Evolutionary conservation across 1,139 yeast genomes (phyloP).

Genomic region (Debaryomyces fabryi): DNA sequence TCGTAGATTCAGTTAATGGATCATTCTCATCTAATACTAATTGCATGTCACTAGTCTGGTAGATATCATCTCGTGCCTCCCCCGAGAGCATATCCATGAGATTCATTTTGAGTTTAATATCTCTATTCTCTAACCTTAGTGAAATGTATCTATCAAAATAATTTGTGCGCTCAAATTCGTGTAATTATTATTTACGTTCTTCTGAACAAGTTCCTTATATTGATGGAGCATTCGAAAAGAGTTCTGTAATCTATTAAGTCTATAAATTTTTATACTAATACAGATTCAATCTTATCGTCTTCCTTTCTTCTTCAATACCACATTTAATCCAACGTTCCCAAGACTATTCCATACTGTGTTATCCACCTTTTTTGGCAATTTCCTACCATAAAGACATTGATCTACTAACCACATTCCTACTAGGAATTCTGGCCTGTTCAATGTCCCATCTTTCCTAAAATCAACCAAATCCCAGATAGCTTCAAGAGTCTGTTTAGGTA

Average conservation of each 20-base stretch:
- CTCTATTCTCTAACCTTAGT: background rate
- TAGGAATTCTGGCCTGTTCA: conserved; percentile 78
- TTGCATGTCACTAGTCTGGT: conserved; percentile 11
- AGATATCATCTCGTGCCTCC: conserved; percentile 21
- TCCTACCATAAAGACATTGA: conserved; percentile 92
- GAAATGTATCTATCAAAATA: background rate
- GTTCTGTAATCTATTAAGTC: conserved; percentile 3
- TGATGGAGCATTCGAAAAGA: background rate
- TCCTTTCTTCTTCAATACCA: conserved; percentile 40
- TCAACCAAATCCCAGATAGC: conserved; percentile 85
- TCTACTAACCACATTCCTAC: conserved; percentile 97
- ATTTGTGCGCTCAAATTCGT: conserved; percentile 3
- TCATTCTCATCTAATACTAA: conserved; percentile 9
- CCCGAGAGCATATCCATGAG: conserved; percentile 40
- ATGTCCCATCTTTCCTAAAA: conserved; percentile 70
- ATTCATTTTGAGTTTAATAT: conserved; percentile 26
- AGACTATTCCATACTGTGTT: conserved; percentile 68
- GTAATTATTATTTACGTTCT: background rate
- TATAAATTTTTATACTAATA: background rate
- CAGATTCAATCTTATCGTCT: conserved; percentile 10
- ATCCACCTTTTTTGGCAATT: conserved; percentile 69
- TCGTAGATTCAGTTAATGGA: background rate
- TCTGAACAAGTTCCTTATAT: no score
- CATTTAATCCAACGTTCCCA: conserved; percentile 49
- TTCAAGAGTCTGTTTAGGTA: conserved; percentile 63